Conservation (phyloP, 2,329 filamentous ascomycete genomes). For the Aspergillus clavatus region DNA sequence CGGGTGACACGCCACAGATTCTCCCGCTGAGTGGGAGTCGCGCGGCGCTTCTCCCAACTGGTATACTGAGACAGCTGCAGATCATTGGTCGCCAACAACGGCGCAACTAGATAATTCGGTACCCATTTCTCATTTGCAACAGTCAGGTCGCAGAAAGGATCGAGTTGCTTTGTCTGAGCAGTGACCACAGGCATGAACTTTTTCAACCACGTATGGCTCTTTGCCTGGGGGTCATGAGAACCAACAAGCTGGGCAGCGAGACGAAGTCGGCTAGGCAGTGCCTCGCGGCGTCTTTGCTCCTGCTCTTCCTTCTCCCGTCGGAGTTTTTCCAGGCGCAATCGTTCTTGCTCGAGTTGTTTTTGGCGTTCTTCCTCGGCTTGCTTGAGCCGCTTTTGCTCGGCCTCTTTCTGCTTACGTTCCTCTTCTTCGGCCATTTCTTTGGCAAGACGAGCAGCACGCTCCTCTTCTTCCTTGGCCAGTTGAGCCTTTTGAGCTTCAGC, state of each 20-base stretch:
- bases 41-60: slow-evolving; percentile 43
- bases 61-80: slow-evolving; percentile 46
- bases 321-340: slow-evolving; percentile 39
- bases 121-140: slow-evolving; percentile 45
- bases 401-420: slow-evolving; percentile 39
- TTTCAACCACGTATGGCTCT: slow-evolving; percentile 40
- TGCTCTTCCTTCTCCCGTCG: slow-evolving; percentile 43
- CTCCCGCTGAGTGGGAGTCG: slow-evolving; percentile 40
- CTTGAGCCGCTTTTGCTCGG: slow-evolving; percentile 40
- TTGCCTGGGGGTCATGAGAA: slow-evolving; percentile 39
- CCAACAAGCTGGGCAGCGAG: slow-evolving; percentile 43
- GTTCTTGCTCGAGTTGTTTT: slow-evolving; percentile 40
- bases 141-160: slow-evolving; percentile 33
- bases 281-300: slow-evolving; percentile 44
- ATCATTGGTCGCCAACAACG: slow-evolving; percentile 46
- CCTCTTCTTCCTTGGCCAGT: slow-evolving; percentile 33
- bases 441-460: slow-evolving; percentile 31
- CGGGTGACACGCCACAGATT: slow-evolving; percentile 47
- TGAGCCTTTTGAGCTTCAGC: slow-evolving; percentile 29
- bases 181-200: slow-evolving; percentile 46
- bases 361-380: slow-evolving; percentile 46
- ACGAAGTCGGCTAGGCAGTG: slow-evolving; percentile 43
- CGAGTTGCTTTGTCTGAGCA: slow-evolving; percentile 41
- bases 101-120: slow-evolving; percentile 47
- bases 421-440: slow-evolving; percentile 42